phyloP scores from a whole-genome alignment of 106 monocot species.

The Dendrobium chrysotoxum region DNA sequence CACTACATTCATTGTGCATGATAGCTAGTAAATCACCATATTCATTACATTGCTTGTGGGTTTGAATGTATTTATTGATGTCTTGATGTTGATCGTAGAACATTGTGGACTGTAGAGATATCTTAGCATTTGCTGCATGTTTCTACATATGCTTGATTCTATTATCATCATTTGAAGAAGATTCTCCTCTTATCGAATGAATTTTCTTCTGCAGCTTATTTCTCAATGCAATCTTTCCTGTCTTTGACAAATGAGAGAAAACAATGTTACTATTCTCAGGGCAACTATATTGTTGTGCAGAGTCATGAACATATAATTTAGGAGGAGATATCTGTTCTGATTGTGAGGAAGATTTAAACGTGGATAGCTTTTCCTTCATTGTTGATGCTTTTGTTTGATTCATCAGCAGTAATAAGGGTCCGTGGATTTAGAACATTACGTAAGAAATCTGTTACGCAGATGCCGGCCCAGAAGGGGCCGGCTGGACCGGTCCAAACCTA shows the following conservation, averaged over 20 bases:
- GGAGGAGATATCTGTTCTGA: constrained; percentile 29
- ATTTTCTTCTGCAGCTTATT: background rate
- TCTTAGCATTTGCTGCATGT: too few species aligned
- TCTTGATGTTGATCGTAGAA: too few species aligned
- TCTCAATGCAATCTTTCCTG: background rate
- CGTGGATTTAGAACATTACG: constrained; percentile 36
- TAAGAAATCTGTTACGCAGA: too few species aligned
- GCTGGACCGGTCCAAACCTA: too few species aligned
- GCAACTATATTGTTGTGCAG: background rate
- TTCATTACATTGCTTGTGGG: too few species aligned
- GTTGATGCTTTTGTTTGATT: background rate
- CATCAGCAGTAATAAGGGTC: background rate
- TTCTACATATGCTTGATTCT: background rate
- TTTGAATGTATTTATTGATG: too few species aligned
- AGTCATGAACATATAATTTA: constrained; percentile 1
- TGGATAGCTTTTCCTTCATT: background rate
- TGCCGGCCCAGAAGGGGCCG: too few species aligned
- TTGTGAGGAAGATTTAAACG: background rate
- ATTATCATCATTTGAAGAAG: background rate
- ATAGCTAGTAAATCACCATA: too few species aligned
- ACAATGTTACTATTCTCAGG: constrained; percentile 2
- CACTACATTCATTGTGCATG: too few species aligned
- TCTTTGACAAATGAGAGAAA: constrained; percentile 38
- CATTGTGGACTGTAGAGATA: too few species aligned
- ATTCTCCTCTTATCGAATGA: background rate